phyloP scores from a whole-genome alignment of 805 yeast species.

The Hanseniaspora guilliermondii region DNA sequence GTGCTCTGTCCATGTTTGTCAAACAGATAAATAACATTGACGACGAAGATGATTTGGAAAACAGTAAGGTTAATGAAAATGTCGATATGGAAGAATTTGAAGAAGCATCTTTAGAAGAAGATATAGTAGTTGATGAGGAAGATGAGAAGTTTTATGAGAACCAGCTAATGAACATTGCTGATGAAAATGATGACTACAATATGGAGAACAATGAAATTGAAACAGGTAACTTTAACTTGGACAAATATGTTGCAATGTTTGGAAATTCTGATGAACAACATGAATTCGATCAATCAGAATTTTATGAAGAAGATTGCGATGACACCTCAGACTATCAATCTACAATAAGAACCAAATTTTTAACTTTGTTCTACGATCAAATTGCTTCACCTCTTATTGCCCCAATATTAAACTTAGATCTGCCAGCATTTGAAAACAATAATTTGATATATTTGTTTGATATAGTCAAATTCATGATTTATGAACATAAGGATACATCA shows the following conservation, averaged over 20 bases:
- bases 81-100: not conserved
- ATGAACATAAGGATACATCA: not conserved
- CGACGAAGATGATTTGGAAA: not conserved
- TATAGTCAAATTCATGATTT: constrained; percentile 6
- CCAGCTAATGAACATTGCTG: constrained; percentile 3
- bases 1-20: constrained; percentile 10
- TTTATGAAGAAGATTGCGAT: not conserved
- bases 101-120: not conserved
- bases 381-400: not conserved
- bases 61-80: not conserved
- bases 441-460: constrained; percentile 9
- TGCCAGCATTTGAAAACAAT: not conserved
- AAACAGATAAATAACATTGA: constrained; percentile 5
- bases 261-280: not conserved
- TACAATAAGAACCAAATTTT: not conserved
- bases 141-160: constrained; percentile 11
- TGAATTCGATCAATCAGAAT: not conserved
- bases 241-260: constrained; percentile 7
- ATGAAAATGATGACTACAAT: constrained; percentile 4
- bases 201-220: constrained; percentile 1
- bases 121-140: constrained; percentile 9
- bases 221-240: not conserved
- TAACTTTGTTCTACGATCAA: not conserved
- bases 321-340: not conserved
- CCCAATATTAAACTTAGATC: not conserved